Evolutionary conservation across 148 eudicot genomes (phyloP).

Genomic region (Vaccinium vitisidaea): DNA sequence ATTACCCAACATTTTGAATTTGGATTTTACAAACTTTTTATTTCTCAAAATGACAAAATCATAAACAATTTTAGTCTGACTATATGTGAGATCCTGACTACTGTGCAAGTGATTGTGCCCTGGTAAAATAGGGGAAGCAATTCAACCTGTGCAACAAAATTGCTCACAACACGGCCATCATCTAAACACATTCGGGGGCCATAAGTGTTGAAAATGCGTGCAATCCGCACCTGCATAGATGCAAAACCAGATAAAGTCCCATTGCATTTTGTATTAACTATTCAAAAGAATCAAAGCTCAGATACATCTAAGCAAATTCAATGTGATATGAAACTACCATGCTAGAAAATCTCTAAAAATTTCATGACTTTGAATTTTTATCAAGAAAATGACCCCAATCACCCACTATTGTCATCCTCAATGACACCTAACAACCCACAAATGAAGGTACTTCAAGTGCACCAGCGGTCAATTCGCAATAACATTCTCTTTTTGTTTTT

Average conservation of each 20-base stretch:
- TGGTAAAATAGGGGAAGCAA: background rate
- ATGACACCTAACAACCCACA: background rate
- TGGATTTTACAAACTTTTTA: background rate
- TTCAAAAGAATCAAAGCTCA: background rate
- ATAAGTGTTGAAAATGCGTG: constrained; percentile 81
- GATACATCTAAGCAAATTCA: background rate
- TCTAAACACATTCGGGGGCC: constrained; percentile 91
- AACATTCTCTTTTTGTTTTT: background rate
- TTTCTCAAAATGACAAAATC: background rate
- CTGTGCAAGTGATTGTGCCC: background rate
- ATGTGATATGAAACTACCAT: background rate
- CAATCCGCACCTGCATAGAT: constrained; percentile 70
- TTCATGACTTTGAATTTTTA: background rate
- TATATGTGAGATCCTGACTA: background rate
- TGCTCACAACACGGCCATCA: constrained; percentile 92
- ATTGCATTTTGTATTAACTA: background rate
- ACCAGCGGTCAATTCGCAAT: background rate
- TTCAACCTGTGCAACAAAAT: constrained; percentile 82
- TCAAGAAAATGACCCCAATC: background rate
- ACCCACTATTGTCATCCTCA: background rate
- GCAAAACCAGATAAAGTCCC: background rate
- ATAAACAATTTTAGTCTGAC: constrained; percentile 3
- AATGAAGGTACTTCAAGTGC: background rate
- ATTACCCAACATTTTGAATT: background rate
- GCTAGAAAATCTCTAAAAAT: background rate